Base-by-base conservation (phyloP, 768 basidiomycete genomes). In the Mycena venus region DNA sequence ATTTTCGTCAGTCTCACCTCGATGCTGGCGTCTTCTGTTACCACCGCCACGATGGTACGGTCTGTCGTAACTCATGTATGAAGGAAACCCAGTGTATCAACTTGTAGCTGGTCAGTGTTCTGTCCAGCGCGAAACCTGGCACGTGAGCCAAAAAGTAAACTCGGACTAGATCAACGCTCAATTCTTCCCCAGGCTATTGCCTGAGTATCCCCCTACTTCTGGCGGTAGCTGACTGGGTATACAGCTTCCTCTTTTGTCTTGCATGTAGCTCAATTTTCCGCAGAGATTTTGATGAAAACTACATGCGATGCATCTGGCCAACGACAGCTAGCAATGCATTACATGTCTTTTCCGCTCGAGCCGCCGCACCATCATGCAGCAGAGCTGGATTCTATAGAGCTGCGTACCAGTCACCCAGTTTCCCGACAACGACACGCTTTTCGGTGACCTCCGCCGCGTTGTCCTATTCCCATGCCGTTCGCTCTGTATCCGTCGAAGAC, bases 301-400 rank as follows among this genome's bases (percentile, higher is more conserved):
- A 86, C 90, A 94, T 94, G 93, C 91, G 86, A 93, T 92, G 92
- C 88, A 88, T 84, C 83, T 89, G 87, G 89, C 87, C 86, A 75
- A 85, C 83, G 78, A 82, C 87, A 80, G 87, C 90, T 87, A 90
- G 85, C 81, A 82, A 84, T 81, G 75, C 85, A 56, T 65, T 83
- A 61, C 79, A 78, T 40, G 75, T 68, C 51, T 62, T 80, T 44
- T 11, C 51, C 66, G 15, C 38, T 64, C 69, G 68, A 66, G 68
- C 70, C 70, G 63, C 72, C 12, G 44, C 25, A 34, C 17, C 70
- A 66, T 51, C 58, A 27, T 38, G 61, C 55, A 53, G 71, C n/a
- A 44, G 62, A 49, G 72, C 60, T n/a, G 34, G 55, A 34, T 60
- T 74, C 55, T 60, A 55, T 17, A 47, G 67, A 38, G 61, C 40